Evolutionary conservation across 306 rosid genomes (phyloP).

Genomic region (Rubus parviflorus): DNA sequence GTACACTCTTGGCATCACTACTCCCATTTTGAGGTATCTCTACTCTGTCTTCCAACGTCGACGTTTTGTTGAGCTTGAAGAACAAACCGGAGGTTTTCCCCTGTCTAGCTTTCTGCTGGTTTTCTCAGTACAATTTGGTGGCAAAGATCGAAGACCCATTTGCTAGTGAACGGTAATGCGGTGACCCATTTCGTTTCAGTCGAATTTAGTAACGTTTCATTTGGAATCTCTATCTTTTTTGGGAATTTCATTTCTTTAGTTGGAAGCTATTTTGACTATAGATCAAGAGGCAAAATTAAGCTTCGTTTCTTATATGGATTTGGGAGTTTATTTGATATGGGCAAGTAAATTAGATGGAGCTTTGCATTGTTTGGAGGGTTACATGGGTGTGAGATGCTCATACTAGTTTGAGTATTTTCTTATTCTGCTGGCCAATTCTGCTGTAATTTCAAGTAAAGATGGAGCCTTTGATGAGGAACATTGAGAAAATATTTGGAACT

Average conservation of each 20-base stretch:
- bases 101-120: conserved; percentile 3
- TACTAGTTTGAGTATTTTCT: background rate
- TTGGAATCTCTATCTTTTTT: conserved; percentile 11
- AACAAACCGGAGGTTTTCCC: background rate
- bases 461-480: conserved; percentile 9
- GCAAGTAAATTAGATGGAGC: background rate
- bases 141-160: conserved; percentile 21
- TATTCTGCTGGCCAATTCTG: conserved; percentile 2
- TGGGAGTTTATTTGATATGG: conserved; percentile 6
- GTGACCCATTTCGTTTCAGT: conserved; percentile 7
- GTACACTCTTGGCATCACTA: background rate
- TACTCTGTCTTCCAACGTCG: background rate
- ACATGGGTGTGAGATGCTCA: background rate
- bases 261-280: background rate
- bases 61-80: background rate
- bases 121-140: conserved; percentile 1
- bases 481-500: background rate
- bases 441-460: background rate
- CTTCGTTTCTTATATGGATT: conserved; percentile 13
- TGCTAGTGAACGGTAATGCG: conserved; percentile 21
- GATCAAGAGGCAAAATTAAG: conserved; percentile 17
- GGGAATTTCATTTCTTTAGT: conserved; percentile 16
- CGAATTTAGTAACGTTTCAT: background rate
- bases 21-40: background rate
- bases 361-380: conserved; percentile 2